Percentiles rank a stretch among this genome's conserved stretches.
Evolutionary conservation across 2,329 filamentous ascomycete genomes (phyloP).

Genomic region (Fusarium chaquense): DNA sequence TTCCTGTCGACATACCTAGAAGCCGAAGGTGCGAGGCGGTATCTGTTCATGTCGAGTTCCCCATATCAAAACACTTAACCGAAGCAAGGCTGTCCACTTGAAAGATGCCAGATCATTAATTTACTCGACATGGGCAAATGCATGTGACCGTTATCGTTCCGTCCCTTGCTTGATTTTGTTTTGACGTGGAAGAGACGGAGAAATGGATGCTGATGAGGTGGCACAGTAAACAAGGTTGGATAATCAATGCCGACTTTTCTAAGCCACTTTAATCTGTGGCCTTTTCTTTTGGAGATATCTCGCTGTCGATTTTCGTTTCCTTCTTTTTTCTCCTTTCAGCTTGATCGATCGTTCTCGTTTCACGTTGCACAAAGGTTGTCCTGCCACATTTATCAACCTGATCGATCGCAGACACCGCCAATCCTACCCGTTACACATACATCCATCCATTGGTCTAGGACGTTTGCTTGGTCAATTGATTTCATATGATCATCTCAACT

Average conservation of each 20-base stretch:
- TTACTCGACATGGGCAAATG: constrained; percentile 36
- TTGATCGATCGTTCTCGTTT: background rate
- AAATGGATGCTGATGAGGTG: constrained; percentile 25
- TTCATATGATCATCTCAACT: background rate
- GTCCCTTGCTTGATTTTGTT: constrained; percentile 14
- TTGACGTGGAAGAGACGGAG: constrained; percentile 25
- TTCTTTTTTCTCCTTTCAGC: background rate
- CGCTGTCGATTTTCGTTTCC: constrained; percentile 1
- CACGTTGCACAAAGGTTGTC: background rate
- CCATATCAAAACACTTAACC: constrained; percentile 24
- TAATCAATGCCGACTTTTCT: constrained; percentile 21
- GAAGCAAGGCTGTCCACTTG: constrained; percentile 38
- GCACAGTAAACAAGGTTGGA: constrained; percentile 22
- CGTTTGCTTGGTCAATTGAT: background rate
- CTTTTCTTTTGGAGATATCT: constrained; percentile 12
- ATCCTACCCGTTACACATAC: background rate
- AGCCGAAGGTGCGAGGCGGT: constrained; percentile 14
- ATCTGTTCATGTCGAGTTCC: constrained; percentile 24
- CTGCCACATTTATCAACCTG: background rate
- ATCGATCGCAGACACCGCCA: constrained; percentile 9
- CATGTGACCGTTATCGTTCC: constrained; percentile 40
- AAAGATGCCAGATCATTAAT: constrained; percentile 40
- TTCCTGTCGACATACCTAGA: constrained; percentile 2
- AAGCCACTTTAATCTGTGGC: constrained; percentile 5
- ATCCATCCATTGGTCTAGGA: background rate